These are phyloP conservation scores for Rhododendron kiyosumense DNA, from an alignment of 148 eudicot genomes.

Conservation along the genomic window DNA sequence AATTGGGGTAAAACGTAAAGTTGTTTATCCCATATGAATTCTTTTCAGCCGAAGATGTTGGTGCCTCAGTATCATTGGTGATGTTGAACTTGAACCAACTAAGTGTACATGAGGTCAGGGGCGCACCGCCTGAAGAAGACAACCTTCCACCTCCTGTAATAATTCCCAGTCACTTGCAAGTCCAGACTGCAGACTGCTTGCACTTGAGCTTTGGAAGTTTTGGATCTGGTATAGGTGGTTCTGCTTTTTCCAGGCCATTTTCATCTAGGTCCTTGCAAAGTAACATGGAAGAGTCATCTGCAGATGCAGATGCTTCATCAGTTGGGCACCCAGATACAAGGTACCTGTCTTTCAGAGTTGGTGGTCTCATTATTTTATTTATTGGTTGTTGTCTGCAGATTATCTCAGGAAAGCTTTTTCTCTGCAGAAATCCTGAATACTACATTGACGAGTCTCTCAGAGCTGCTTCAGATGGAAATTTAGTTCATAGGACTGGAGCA, in stretches of 20 bases:
- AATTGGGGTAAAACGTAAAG: too few relatives aligned
- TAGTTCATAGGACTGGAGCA: conserved; percentile 51
- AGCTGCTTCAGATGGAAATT: conserved; percentile 50
- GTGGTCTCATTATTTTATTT: neutral
- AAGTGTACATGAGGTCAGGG: conserved; percentile 49
- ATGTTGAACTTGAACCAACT: conserved; percentile 60
- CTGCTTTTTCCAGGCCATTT: conserved; percentile 46
- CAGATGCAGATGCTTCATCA: conserved; percentile 45
- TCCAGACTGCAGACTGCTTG: conserved; percentile 64
- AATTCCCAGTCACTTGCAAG: conserved; percentile 83
- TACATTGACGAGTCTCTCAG: conserved; percentile 68
- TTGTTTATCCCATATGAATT: neutral
- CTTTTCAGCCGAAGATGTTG: conserved; percentile 42
- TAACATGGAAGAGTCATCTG: conserved; percentile 44
- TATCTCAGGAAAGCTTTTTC: conserved; percentile 3
- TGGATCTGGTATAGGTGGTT: conserved; percentile 44
- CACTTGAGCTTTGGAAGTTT: conserved; percentile 97
- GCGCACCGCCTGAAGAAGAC: conserved; percentile 45
- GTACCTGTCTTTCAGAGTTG: conserved; percentile 14
- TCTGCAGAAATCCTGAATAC: conserved; percentile 64
- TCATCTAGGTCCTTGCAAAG: conserved; percentile 37
- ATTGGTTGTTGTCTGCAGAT: neutral
- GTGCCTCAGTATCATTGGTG: conserved; percentile 52
- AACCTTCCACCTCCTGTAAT: conserved; percentile 81
- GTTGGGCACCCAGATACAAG: conserved; percentile 57